A percentile compares a stretch with the other conserved stretches of the same genome.
phyloP scores from a whole-genome alignment of 495 filamentous ascomycete species.

The Neurospora intermedia region DNA sequence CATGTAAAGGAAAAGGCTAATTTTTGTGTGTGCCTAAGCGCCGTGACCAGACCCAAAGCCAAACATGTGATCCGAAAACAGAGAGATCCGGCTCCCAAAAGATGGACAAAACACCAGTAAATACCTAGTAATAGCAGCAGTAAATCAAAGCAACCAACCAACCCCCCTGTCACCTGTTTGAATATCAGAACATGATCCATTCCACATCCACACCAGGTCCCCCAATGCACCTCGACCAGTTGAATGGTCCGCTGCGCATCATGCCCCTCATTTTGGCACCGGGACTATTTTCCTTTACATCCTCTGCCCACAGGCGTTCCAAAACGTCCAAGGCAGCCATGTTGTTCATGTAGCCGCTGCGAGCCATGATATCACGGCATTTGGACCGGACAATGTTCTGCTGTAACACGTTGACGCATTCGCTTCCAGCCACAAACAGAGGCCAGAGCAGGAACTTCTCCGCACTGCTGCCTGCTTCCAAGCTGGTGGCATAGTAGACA shows the following conservation, averaged over 20 bases:
- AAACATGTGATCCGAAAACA: background rate
- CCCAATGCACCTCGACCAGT: conserved; percentile 70
- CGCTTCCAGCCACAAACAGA: conserved; percentile 80
- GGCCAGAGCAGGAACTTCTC: conserved; percentile 94
- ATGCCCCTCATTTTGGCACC: conserved; percentile 19
- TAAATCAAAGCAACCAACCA: background rate
- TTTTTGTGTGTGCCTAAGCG: background rate
- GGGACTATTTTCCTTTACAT: conserved; percentile 30
- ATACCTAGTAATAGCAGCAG: background rate
- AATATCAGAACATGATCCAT: conserved; percentile 68
- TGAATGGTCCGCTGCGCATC: conserved; percentile 43
- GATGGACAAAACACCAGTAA: background rate
- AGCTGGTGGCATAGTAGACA: conserved; percentile 67
- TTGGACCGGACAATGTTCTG: conserved; percentile 65
- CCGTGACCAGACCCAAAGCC: background rate
- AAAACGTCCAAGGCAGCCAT: conserved; percentile 74
- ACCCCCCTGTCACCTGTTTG: background rate
- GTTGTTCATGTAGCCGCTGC: conserved; percentile 89
- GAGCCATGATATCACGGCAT: conserved; percentile 75
- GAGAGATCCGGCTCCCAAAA: background rate
- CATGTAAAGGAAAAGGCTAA: background rate
- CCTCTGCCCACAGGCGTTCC: conserved; percentile 68
- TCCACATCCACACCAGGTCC: conserved; percentile 58
- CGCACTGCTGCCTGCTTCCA: conserved; percentile 51
- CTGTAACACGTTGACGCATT: conserved; percentile 76